A percentile compares a stretch with the other conserved stretches of the same genome.
Evolutionary conservation across 306 rosid species (phyloP).

Genomic region (Malus sylvestris): DNA sequence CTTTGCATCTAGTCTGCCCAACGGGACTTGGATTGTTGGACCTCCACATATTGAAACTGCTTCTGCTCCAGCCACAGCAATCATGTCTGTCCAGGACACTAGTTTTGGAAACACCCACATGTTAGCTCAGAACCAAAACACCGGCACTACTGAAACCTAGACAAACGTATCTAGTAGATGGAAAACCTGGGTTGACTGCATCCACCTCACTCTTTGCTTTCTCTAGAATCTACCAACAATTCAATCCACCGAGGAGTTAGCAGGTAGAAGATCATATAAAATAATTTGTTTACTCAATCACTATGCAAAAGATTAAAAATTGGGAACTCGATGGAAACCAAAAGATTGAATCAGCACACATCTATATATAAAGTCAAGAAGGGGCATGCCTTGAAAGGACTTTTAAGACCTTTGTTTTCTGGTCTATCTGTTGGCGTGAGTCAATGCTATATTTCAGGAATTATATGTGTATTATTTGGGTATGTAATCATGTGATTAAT

Average conservation of each 20-base stretch:
- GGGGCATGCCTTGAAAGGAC: constrained; percentile 63
- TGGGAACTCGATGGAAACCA: not conserved
- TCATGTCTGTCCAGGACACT: constrained; percentile 94
- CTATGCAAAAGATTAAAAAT: not conserved
- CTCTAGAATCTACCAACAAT: constrained; percentile 54
- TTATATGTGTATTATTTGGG: too few species aligned
- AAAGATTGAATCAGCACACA: not conserved
- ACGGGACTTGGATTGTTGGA: constrained; percentile 59
- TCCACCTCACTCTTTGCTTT: constrained; percentile 80
- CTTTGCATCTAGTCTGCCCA: constrained; percentile 79
- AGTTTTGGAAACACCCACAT: constrained; percentile 20
- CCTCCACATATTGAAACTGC: constrained; percentile 91
- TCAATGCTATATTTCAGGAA: too few species aligned
- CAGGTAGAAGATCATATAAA: constrained; percentile 15
- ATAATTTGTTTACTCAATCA: not conserved
- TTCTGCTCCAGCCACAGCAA: constrained; percentile 94
- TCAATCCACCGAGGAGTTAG: constrained; percentile 23
- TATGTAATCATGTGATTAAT: too few species aligned
- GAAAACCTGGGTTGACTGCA: constrained; percentile 59
- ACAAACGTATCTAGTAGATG: constrained; percentile 21
- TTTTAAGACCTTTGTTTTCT: constrained; percentile 76
- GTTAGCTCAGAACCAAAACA: constrained; percentile 24
- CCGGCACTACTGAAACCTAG: constrained; percentile 9
- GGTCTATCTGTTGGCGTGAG: constrained; percentile 27
- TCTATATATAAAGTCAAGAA: not conserved